A percentile compares a stretch with the other conserved stretches of the same genome.
Evolutionary conservation across 768 basidiomycete species (phyloP).

Genomic region (Cytidiella melzeri): DNA sequence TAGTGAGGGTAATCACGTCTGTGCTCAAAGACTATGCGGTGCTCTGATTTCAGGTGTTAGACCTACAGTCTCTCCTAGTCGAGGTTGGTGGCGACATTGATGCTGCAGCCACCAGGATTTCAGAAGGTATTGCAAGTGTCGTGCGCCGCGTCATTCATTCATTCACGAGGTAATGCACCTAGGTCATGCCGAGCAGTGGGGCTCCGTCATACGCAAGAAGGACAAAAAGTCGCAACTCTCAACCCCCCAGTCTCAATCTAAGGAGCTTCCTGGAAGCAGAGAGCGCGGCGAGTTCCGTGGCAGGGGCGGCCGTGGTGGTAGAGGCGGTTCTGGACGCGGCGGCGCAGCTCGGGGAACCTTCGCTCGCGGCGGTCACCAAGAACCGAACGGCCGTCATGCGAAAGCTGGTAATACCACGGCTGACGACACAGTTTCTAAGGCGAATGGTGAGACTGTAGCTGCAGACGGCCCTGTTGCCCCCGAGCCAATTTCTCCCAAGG

Average conservation of each 20-base stretch:
- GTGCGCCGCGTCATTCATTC: not conserved
- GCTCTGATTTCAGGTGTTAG: constrained; percentile 28
- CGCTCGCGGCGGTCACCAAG: constrained; percentile 45
- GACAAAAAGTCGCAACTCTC: constrained; percentile 56
- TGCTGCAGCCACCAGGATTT: constrained; percentile 66
- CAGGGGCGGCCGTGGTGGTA: constrained; percentile 58
- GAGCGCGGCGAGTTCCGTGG: constrained; percentile 52
- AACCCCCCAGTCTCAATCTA: constrained; percentile 38
- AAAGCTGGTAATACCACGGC: constrained; percentile 26
- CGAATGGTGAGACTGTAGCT: not conserved
- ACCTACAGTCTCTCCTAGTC: constrained; percentile 60
- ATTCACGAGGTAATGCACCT: constrained; percentile 10
- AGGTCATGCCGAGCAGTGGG: constrained; percentile 81
- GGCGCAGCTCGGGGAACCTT: constrained; percentile 35
- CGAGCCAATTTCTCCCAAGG: constrained; percentile 10
- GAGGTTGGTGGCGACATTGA: constrained; percentile 69
- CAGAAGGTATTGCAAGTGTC: constrained; percentile 49
- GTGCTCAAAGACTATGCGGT: constrained; percentile 3
- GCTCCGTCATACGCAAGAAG: constrained; percentile 79
- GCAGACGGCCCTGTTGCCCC: constrained; percentile 13
- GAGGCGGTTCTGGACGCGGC: constrained; percentile 39
- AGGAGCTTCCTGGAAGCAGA: constrained; percentile 43
- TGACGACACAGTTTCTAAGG: constrained; percentile 11
- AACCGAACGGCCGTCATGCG: constrained; percentile 27
- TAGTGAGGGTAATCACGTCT: constrained; percentile 47